These are phyloP conservation scores for Juglanconis juglandina DNA, from an alignment of 2,329 filamentous ascomycete genomes.

Conservation along the genomic window DNA sequence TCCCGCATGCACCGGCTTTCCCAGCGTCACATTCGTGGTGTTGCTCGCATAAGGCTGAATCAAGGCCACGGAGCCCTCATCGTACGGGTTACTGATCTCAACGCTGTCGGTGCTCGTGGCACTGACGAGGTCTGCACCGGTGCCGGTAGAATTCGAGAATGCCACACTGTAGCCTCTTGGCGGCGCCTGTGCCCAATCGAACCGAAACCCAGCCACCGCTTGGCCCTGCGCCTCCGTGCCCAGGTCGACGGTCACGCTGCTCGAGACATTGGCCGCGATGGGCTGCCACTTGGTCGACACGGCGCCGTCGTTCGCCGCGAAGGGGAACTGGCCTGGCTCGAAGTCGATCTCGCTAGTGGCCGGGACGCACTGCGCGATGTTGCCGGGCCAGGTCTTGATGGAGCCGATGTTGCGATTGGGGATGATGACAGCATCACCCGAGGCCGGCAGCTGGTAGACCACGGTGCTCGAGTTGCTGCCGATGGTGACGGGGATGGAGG, in stretches of 20 bases:
- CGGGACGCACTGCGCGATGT: conserved; percentile 63
- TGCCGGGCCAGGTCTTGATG: conserved; percentile 51
- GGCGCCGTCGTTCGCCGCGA: conserved; percentile 29
- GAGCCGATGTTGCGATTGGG: conserved; percentile 56
- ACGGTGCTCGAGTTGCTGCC: conserved; percentile 39
- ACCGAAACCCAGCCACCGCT: conserved; percentile 7
- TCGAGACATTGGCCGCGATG: conserved; percentile 8
- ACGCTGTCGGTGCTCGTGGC: conserved; percentile 7
- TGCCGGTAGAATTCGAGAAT: conserved; percentile 2
- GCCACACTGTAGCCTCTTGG: conserved; percentile 10
- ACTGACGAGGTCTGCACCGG: neutral
- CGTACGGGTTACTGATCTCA: conserved; percentile 6
- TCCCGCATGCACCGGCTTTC: conserved; percentile 6
- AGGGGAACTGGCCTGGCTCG: conserved; percentile 65
- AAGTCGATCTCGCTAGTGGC: conserved; percentile 45
- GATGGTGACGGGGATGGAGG: conserved; percentile 57
- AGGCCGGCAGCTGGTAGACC: conserved; percentile 42
- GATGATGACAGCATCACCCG: conserved; percentile 47
- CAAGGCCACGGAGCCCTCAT: neutral
- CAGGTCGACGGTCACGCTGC: conserved; percentile 14
- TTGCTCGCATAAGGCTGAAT: conserved; percentile 14
- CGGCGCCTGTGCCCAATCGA: conserved; percentile 18
- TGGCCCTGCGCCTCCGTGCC: conserved; percentile 1
- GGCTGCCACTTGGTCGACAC: conserved; percentile 18
- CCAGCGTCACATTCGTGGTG: conserved; percentile 16